Base-by-base conservation (phyloP, 2,329 filamentous ascomycete genomes). In the Exophiala oligosperma region DNA sequence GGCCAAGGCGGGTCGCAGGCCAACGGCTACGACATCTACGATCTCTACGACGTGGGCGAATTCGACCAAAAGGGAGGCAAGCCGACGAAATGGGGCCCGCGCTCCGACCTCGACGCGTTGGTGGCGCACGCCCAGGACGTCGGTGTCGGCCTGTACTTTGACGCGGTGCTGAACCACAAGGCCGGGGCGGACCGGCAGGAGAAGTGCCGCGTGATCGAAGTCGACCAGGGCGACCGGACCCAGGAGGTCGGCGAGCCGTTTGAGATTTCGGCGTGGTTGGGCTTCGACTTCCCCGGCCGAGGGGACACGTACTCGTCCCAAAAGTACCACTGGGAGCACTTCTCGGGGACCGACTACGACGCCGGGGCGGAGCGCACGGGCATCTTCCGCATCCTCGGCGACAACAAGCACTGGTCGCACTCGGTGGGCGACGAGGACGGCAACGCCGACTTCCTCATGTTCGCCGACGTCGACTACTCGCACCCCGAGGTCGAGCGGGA, bases 101-200 rank as follows among this genome's bases (percentile, higher is more conserved):
- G 84, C 66, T 79, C 82, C 46, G 85, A 90, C 55, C 73, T 91
- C 14, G 63, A 81, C 2, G 74, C 77, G 17, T 70, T 91, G 49
- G 73, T 76, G 2, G 71, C 76, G 21, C 71, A 74, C 11, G 85
- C 85, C 0, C 76, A 80, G 51, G 73, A 79, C 38, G 64, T 79
- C 24, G 81, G 80, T 0, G 76, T 90, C 7, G 79, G 81, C 0
- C 66, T 89, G 0, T 80, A 88, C 64, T 90, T 86, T 79, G 88
- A 90, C 70, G 84, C 86, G 1, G 86, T 91, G 5, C 74, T 90
- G 46, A 91, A 90, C 66, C 88, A 90, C 69, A 89, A 88, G 69
- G 85, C 86, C 2, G 87, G 81, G 2, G 87, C 85, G 5, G 88
- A 91, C 69, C 77, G 77, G 52, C 84, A 80, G 26, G 87, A 90